Base-by-base conservation (phyloP, 768 basidiomycete genomes). In the Pleurotus pulmonarius region DNA sequence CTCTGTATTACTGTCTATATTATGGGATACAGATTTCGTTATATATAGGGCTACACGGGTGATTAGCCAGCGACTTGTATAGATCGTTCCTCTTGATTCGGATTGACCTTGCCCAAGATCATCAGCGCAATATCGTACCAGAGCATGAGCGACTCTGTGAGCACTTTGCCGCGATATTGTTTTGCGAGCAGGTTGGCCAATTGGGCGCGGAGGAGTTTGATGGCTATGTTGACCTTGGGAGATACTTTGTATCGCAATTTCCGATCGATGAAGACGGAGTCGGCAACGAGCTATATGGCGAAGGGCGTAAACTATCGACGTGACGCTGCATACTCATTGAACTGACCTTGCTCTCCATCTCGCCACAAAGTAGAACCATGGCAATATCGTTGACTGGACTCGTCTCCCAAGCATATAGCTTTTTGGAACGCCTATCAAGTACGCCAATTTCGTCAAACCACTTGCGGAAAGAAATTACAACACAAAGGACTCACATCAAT, bases 381-480 rank as follows among this genome's bases (percentile, higher is more conserved):
- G 92, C 83, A 24, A 90, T 69, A 61, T 96, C 92, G 60, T 97
- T 91, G 6, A 91, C 83, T 4, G 94, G 91, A 5, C 92, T 86
- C 0, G 89, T 93, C 70, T 98, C 96, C 94, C 94, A 97, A 15
- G 82, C 90, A 70, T 92, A 96, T 24, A 95, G 71, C 67, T 85
- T 93, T 72, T 93, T 97, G 5, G 94, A 95, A 66, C 94, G 93
- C 92, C 94, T 16, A 55, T 1, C 49, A 58, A 58, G 59, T 55
- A 56, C 59, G 58, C 63, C 45, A 60, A 22, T 51, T 12, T 2
- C 29, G 29, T 49, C 20, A 48, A 11, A 41, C 2, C 12, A 29
- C 12, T 46, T n/a, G 7, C 0, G 20, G 3, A n/a, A 34, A n/a
- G 16, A 26, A 11, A 13, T 16, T 15, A 3, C 22, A 46, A 46